Evolutionary conservation across 352 stramenopile species (phyloP).

Genomic region (Globisporangium viniferum): DNA sequence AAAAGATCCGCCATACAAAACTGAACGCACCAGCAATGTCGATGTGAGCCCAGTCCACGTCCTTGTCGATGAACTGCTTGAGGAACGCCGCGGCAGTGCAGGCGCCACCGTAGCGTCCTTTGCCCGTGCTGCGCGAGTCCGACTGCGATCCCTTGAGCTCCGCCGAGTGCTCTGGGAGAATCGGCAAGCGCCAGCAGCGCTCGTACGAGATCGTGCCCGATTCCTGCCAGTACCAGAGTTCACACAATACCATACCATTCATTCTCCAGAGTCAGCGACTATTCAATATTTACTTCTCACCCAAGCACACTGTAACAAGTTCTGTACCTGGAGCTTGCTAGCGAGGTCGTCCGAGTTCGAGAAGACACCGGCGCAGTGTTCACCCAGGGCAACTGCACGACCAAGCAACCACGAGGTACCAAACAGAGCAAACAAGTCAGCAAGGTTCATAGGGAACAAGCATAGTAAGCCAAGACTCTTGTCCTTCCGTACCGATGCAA

Average conservation of each 20-base stretch:
- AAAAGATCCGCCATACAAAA: neutral
- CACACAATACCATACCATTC: slow-evolving; percentile 6
- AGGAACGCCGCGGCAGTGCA: slow-evolving; percentile 87
- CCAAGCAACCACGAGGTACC: neutral
- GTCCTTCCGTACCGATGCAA: slow-evolving; percentile 56
- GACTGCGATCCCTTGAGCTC: slow-evolving; percentile 80
- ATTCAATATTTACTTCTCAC: neutral
- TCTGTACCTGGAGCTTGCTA: slow-evolving; percentile 45
- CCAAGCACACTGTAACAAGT: neutral
- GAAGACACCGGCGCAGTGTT: slow-evolving; percentile 90
- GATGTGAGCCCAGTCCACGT: slow-evolving; percentile 86
- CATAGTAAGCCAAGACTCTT: neutral
- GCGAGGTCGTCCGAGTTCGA: slow-evolving; percentile 90
- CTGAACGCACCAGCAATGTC: slow-evolving; percentile 72
- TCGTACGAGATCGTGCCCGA: slow-evolving; percentile 67
- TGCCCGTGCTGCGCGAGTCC: slow-evolving; percentile 78
- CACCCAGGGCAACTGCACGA: slow-evolving; percentile 64
- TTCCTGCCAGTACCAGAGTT: slow-evolving; percentile 20
- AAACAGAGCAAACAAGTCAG: neutral
- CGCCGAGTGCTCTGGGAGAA: slow-evolving; percentile 80
- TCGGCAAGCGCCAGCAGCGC: slow-evolving; percentile 87
- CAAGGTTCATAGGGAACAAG: neutral
- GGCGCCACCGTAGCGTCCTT: slow-evolving; percentile 74
- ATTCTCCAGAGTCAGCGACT: neutral
- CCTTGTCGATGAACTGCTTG: slow-evolving; percentile 86